These are phyloP conservation scores for Microbotryomycetes sp. DNA, from an alignment of 1,284 basidiomycete genomes.

Conservation along the genomic window DNA sequence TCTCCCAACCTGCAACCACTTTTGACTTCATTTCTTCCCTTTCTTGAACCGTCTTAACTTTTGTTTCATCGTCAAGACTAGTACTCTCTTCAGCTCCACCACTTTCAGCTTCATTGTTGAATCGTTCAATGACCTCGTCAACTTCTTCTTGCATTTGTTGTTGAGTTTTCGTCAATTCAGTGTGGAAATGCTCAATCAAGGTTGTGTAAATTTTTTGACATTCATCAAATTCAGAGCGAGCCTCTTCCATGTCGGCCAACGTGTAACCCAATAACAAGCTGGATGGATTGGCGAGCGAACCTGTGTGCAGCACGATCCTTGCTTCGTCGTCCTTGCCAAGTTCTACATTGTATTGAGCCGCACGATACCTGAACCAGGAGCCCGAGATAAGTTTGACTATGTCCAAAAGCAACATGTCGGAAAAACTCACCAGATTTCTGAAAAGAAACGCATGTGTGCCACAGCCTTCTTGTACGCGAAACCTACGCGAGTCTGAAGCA, in stretches of 20 bases:
- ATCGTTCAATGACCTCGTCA: constrained; percentile 40
- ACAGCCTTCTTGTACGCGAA: constrained; percentile 82
- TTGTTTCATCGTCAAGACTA: constrained; percentile 38
- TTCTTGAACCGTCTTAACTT: constrained; percentile 48
- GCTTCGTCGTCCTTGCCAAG: constrained; percentile 78
- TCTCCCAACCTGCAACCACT: constrained; percentile 39
- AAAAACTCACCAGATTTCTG: constrained; percentile 58
- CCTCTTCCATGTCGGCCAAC: constrained; percentile 75
- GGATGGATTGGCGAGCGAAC: constrained; percentile 78
- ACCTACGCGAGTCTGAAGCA: constrained; percentile 63
- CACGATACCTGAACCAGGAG: constrained; percentile 69
- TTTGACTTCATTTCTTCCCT: constrained; percentile 43
- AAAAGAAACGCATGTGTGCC: constrained; percentile 85
- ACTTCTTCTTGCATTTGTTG: constrained; percentile 49
- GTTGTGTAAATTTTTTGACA: constrained; percentile 50
- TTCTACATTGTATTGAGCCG: constrained; percentile 68
- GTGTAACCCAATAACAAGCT: constrained; percentile 87
- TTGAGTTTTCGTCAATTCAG: constrained; percentile 66
- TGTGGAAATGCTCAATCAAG: constrained; percentile 62
- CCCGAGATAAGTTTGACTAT: too few relatives aligned
- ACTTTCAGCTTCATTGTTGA: constrained; percentile 39
- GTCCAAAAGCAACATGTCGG: too few relatives aligned
- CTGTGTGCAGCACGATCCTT: constrained; percentile 68
- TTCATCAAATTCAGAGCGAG: constrained; percentile 39
- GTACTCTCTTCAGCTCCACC: constrained; percentile 29